These are phyloP conservation scores for Eucalyptus melliodora DNA, from an alignment of 345 rosid genomes.

Conservation along the genomic window DNA sequence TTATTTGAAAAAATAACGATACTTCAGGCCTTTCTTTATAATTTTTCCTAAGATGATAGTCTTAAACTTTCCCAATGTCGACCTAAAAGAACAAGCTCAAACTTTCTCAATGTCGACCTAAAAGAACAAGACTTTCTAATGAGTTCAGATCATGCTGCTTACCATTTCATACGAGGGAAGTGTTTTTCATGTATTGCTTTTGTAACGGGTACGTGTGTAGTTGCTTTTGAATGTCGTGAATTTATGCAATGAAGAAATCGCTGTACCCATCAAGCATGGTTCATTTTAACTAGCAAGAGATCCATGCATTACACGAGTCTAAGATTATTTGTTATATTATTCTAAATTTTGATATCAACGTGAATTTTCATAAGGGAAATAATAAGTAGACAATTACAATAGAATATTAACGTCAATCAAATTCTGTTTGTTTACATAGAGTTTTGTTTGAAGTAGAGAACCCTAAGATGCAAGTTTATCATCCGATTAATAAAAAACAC, in stretches of 20 bases:
- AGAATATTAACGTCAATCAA: not conserved
- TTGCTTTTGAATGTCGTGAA: not conserved
- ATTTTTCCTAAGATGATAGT: not conserved
- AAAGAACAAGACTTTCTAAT: not conserved
- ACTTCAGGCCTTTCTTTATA: accelerated
- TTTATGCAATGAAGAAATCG: not conserved
- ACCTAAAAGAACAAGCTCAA: no score
- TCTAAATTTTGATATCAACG: not conserved
- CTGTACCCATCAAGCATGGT: not conserved
- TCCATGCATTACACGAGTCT: not conserved
- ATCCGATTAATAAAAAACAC: not conserved
- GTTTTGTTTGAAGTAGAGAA: not conserved
- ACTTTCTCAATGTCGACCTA: no score
- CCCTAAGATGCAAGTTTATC: not conserved
- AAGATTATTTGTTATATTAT: not conserved
- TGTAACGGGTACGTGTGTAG: not conserved
- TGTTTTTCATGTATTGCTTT: not conserved
- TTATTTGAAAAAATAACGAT: accelerated
- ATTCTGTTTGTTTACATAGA: not conserved
- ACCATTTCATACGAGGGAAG: not conserved
- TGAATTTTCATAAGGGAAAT: not conserved
- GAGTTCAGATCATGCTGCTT: not conserved
- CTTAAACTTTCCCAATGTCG: not conserved
- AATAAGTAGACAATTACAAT: not conserved
- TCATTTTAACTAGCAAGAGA: not conserved